A percentile compares a stretch with the other conserved stretches of the same genome.
These are phyloP conservation scores for Naegleria lovaniensis DNA, from an alignment of 208 protist species.

Conservation along the genomic window DNA sequence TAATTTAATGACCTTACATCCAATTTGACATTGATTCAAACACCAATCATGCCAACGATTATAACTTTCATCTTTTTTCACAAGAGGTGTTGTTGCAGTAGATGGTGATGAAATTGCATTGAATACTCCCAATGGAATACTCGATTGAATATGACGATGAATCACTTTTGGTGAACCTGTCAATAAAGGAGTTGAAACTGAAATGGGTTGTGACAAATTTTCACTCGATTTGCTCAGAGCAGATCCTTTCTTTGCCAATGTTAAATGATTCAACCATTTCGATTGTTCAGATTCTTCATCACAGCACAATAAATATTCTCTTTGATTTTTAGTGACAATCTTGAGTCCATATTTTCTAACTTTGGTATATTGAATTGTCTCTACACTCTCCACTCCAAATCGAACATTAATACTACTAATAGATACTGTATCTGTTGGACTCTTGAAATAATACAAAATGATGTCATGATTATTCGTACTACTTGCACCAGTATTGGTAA, in stretches of 20 bases:
- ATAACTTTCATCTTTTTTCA: neutral
- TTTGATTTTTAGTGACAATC: neutral
- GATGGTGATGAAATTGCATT: neutral
- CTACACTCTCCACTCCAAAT: neutral
- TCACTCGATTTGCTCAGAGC: neutral
- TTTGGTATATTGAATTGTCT: neutral
- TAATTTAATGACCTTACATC: neutral
- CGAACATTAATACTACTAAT: neutral
- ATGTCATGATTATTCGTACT: neutral
- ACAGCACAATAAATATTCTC: neutral
- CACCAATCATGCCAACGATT: neutral
- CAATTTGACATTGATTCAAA: neutral
- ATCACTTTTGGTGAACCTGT: neutral
- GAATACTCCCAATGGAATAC: neutral
- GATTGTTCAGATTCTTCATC: neutral
- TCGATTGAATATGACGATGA: neutral
- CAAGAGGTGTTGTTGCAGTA: neutral
- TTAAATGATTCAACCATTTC: conserved; percentile 16
- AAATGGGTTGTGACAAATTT: neutral
- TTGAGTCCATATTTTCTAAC: neutral
- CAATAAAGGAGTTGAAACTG: neutral
- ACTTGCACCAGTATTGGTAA: too few species aligned
- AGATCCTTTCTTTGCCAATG: neutral
- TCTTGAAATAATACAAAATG: neutral
- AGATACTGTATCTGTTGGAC: neutral